phyloP scores from a whole-genome alignment of 257 asterid genomes.

The Ligustrum vulgare region DNA sequence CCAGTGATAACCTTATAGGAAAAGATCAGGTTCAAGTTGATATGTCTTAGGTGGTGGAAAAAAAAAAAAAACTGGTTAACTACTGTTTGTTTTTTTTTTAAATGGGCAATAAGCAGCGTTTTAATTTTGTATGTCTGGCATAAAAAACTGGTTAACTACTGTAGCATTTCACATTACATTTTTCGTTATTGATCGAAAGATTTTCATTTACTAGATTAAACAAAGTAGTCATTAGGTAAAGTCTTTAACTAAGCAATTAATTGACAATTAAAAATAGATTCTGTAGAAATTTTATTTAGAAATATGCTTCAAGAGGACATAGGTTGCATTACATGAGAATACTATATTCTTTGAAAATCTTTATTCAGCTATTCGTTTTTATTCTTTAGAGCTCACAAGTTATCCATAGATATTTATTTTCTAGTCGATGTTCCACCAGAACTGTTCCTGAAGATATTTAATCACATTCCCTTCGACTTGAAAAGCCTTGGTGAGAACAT shows the following conservation, averaged over 20 bases:
- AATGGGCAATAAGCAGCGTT: no score
- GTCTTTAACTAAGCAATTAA: neutral
- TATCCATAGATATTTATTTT: neutral
- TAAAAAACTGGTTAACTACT: no score
- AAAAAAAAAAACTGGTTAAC: no score
- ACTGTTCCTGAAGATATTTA: neutral
- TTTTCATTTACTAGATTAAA: no score
- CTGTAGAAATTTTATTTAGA: neutral
- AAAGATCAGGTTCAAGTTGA: no score
- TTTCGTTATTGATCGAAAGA: no score
- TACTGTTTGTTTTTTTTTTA: no score
- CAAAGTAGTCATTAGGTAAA: neutral
- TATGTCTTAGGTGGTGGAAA: no score
- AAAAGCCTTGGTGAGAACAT: neutral
- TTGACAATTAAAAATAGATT: neutral
- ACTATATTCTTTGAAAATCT: neutral
- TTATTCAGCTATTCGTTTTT: neutral
- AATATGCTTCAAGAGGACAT: neutral
- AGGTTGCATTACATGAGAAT: neutral
- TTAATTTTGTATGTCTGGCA: no score
- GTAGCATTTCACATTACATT: no score
- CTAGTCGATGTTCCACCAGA: neutral
- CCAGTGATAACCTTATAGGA: no score
- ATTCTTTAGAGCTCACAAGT: neutral
- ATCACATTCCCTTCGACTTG: neutral